Evolutionary conservation across 2,329 filamentous ascomycete genomes (phyloP).

Genomic region (Phialocephala sp.): DNA sequence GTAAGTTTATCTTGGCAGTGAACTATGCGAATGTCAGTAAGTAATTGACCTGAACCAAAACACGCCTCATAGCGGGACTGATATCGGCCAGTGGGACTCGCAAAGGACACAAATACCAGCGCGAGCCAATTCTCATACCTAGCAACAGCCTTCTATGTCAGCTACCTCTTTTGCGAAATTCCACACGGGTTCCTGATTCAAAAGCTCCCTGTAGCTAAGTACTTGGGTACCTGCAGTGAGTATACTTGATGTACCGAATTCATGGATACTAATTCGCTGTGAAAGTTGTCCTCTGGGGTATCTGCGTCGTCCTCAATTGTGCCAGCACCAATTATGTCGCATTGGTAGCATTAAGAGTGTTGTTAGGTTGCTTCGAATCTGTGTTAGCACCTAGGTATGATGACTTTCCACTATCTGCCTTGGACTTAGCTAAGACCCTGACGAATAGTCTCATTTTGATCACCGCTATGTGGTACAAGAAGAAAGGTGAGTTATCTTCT

Average conservation of each 20-base stretch:
- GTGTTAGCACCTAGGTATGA: not conserved
- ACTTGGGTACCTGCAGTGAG: not conserved
- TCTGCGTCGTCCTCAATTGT: not conserved
- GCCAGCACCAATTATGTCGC: not conserved
- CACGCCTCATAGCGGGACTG: no score
- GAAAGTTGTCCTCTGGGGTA: not conserved
- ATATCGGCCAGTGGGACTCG: not conserved
- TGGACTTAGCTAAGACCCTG: not conserved
- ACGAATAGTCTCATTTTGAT: not conserved
- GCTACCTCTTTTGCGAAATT: not conserved
- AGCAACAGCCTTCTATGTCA: not conserved
- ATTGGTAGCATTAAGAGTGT: not conserved
- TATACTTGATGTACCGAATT: not conserved
- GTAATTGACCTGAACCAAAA: no score
- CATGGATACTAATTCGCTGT: not conserved
- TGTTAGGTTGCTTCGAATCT: not conserved
- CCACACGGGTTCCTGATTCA: not conserved
- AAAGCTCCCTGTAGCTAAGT: not conserved
- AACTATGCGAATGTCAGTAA: constrained; percentile 2
- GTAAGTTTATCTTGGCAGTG: not conserved
- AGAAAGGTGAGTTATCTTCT: not conserved
- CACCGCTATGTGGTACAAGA: constrained; percentile 4
- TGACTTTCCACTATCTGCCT: not conserved
- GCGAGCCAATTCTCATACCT: constrained; percentile 3
- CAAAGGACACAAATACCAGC: not conserved